Evolutionary conservation across 768 basidiomycete species (phyloP).

Genomic region (Hydnum rufescens): DNA sequence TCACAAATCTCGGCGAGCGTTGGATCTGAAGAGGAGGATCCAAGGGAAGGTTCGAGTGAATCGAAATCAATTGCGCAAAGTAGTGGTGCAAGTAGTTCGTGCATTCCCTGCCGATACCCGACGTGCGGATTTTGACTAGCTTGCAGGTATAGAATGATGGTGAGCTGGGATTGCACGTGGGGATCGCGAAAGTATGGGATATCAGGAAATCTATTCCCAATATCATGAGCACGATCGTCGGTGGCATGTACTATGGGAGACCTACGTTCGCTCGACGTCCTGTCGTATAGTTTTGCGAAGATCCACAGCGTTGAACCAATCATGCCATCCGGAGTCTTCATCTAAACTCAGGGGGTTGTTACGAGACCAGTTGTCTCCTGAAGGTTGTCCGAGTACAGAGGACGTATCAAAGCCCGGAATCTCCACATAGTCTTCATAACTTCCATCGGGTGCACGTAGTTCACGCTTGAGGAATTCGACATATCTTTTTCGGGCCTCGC

Average conservation of each 20-base stretch:
- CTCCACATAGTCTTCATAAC: constrained; percentile 47
- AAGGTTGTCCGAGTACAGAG: constrained; percentile 13
- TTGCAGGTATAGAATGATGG: constrained; percentile 75
- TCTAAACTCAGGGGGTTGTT: constrained; percentile 73
- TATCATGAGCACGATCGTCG: not conserved
- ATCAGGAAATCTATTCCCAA: constrained; percentile 69
- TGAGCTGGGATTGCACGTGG: constrained; percentile 57
- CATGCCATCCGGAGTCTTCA: constrained; percentile 53
- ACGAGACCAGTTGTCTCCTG: constrained; percentile 26
- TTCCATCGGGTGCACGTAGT: constrained; percentile 72
- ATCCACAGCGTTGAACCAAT: constrained; percentile 82
- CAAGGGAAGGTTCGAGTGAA: constrained; percentile 25
- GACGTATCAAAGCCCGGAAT: constrained; percentile 29
- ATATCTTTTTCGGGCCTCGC: constrained; percentile 35
- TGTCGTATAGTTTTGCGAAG: constrained; percentile 75
- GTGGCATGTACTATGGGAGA: constrained; percentile 7
- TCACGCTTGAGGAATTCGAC: constrained; percentile 38
- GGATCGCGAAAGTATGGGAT: constrained; percentile 69
- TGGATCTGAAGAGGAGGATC: constrained; percentile 11
- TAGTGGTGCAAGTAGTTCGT: constrained; percentile 79
- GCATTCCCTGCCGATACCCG: constrained; percentile 98
- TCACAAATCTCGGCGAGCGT: constrained; percentile 43
- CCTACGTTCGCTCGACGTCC: constrained; percentile 91
- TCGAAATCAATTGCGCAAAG: constrained; percentile 74
- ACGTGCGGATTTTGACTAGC: constrained; percentile 58